Base-by-base conservation (phyloP, 768 basidiomycete species). In the Rhodocollybia butyracea region DNA sequence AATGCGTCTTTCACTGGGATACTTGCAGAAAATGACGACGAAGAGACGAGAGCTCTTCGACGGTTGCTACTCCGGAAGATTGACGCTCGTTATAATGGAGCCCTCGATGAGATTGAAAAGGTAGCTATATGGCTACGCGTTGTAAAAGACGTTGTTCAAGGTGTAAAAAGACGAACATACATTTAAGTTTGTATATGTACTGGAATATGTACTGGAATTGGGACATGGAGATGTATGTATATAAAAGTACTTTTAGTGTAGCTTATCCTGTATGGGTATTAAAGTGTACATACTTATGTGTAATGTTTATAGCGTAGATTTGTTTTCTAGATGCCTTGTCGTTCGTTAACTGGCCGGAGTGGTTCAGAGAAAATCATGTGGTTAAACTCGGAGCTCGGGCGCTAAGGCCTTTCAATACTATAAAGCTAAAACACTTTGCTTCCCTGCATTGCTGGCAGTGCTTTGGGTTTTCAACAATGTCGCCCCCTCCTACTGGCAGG, bases 51-150 rank as follows among this genome's bases (percentile, higher is more conserved):
- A 32, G 74, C 77, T 26, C 72, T 88, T 32, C 84, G 86, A 13
- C 76, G 85, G 17, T 66, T 91, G n/a, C 62, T 89, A 21, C 67
- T 83, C 38, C 79, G 84, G 43, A 89, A 88, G 69, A 79, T 90
- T 52, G 81, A 85, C 36, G 77, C 81, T 56, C 70, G 79, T 43
- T 60, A 80, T 51, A 72, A 73, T 15, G 81, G 80, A 5, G 82
- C 83, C 2, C 78, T 80, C 61, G 84, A 84, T 40, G 84, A 88
- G 62, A 73, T 88, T 40, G 85, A 89, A 57, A 80, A 77, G 59
- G 76, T 76, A 31, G 73, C 72, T 21, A 70, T 68, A 1, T 89
- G 88, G 86, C 67, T 88, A 19, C 74, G 77, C 45, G 80, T 88
- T 48, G 79, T 89, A 56, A 84, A 81, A 59, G 85, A 83, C 47